Percentiles rank a stretch among this genome's conserved stretches.
Conservation (phyloP, 768 basidiomycete genomes). For the Boletus rubescentipes region DNA sequence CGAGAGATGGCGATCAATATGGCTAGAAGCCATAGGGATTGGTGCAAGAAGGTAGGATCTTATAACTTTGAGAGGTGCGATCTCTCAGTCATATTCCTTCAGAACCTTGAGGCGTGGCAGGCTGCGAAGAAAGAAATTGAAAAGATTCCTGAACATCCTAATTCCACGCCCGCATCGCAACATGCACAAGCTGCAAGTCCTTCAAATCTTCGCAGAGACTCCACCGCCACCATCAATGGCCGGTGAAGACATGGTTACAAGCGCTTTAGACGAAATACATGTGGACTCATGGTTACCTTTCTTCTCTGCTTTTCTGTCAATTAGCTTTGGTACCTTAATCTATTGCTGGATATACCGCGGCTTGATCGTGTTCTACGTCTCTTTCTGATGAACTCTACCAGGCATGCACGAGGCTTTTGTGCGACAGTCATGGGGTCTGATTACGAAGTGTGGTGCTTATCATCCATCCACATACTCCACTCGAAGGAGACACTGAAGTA, state of each 20-base stretch:
- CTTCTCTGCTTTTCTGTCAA: slow-evolving; percentile 9
- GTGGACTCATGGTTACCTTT: slow-evolving; percentile 12
- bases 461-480: slow-evolving; percentile 6
- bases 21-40: slow-evolving; percentile 89
- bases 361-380: slow-evolving; percentile 7
- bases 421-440: not conserved
- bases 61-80: slow-evolving; percentile 3
- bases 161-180: slow-evolving; percentile 50
- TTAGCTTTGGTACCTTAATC: slow-evolving; percentile 18
- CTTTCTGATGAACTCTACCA: slow-evolving; percentile 9
- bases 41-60: slow-evolving; percentile 84
- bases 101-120: slow-evolving; percentile 98
- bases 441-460: slow-evolving; percentile 1
- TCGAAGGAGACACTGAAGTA: not conserved
- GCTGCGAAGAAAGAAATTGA: slow-evolving; percentile 91
- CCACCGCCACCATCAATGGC: slow-evolving; percentile 70
- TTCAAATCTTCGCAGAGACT: slow-evolving; percentile 56
- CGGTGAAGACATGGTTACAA: slow-evolving; percentile 33
- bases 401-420: slow-evolving; percentile 11
- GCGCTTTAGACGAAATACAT: slow-evolving; percentile 6
- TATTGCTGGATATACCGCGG: slow-evolving; percentile 23
- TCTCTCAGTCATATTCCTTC: slow-evolving; percentile 17
- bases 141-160: slow-evolving; percentile 90
- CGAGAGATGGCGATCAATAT: slow-evolving; percentile 91
- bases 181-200: slow-evolving; percentile 36